Base-by-base conservation (phyloP, 2,329 filamentous ascomycete genomes). In the Hymenoscyphus infarciens region DNA sequence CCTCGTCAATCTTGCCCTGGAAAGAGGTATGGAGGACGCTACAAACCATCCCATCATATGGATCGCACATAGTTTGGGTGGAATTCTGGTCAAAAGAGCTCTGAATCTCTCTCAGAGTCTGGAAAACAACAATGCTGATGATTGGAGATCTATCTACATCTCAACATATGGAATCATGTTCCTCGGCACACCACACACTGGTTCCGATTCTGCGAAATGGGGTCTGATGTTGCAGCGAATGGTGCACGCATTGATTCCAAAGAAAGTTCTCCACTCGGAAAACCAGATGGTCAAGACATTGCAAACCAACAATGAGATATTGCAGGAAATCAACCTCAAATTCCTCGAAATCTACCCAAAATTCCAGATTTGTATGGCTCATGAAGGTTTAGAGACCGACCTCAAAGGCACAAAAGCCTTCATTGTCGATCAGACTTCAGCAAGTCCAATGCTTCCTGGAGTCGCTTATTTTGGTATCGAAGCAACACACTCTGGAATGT, bases 101-200 rank as follows among this genome's bases (percentile, higher is more conserved):
- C 76, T 92, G 56, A 80, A 89, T 57, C 86, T 89, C 72, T 88
- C 87, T 55, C 83, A 84, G 67, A 87, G 86, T 69, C 73, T 89
- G 13, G 80, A 79, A 7, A 81, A 80, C 49, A 80, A 82, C 61
- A 81, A 85, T 67, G 82, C 86, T 42, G 84, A 90, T 64, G 82
- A 88, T 61, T 81, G 86, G 39, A 83, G 88, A 22, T 87, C 87
- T 11, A 84, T 92, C 59, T 91, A 83, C 68, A 82, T 91, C 10
- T 91, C 88, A 0, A 92, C 90, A 0, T 92, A 87, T 70, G 90
- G 86, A 27, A 84, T 92, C 62, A 80, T 92, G 38, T 93, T 93
- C 73, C 80, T 93, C 31, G 90, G 89, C 15, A 93, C 90, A 15
- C 90, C 90, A 6, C 90, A 92, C 73, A 84, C 82, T 19, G 89